Evolutionary conservation across 345 rosid genomes (phyloP).

Genomic region (Raphanus sativus): DNA sequence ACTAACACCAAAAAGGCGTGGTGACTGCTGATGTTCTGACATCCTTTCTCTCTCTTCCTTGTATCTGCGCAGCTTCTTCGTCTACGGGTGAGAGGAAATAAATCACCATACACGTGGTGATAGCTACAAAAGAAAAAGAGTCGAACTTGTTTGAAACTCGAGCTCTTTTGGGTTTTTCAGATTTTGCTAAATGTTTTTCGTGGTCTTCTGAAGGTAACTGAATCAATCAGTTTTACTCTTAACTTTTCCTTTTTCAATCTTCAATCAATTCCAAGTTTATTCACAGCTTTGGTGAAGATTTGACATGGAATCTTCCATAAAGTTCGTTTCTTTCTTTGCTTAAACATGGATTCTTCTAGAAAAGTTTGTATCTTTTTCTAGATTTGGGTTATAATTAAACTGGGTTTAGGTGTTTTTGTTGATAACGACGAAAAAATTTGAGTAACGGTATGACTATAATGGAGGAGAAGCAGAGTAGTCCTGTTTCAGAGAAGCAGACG

Average conservation of each 20-base stretch:
- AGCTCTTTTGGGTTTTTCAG: conserved; percentile 22
- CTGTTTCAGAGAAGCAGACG: conserved; percentile 18
- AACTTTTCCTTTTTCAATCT: background rate
- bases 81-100: background rate
- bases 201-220: conserved; percentile 9
- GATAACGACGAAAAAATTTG: conserved; percentile 29
- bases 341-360: conserved; percentile 15
- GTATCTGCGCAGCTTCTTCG: conserved; percentile 14
- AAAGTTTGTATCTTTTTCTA: background rate
- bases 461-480: conserved; percentile 41
- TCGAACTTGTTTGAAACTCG: conserved; percentile 4
- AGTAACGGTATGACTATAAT: conserved; percentile 30
- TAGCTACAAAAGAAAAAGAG: conserved; percentile 6
- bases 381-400: conserved; percentile 17
- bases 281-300: conserved; percentile 7
- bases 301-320: background rate
- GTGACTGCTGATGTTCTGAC: conserved; percentile 17
- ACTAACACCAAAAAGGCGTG: conserved; percentile 18
- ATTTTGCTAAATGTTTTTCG: conserved; percentile 6
- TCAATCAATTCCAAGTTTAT: conserved; percentile 6
- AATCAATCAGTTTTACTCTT: conserved; percentile 10
- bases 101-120: conserved; percentile 17
- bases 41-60: background rate
- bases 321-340: conserved; percentile 5
- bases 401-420: conserved; percentile 10